phyloP scores from a whole-genome alignment of 2,329 filamentous ascomycete species.

The Lasiodiplodia sp. region DNA sequence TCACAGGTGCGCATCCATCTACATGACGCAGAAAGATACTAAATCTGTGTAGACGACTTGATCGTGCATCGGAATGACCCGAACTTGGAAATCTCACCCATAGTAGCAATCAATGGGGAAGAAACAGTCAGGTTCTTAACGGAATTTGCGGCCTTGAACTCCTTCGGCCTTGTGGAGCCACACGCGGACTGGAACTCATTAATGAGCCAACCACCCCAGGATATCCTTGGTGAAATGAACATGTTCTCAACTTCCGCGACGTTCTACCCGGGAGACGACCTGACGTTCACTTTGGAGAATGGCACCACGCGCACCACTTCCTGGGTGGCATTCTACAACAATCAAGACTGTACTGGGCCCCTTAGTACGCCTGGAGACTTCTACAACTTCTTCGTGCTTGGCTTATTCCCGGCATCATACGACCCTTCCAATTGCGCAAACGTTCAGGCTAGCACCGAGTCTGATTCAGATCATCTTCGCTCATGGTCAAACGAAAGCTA shows the following conservation, averaged over 20 bases:
- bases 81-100: slow-evolving; percentile 20
- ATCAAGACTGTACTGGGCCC: slow-evolving; percentile 36
- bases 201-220: slow-evolving; percentile 37
- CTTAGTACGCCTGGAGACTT: slow-evolving; percentile 52
- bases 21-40: slow-evolving; percentile 28
- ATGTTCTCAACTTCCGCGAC: slow-evolving; percentile 39
- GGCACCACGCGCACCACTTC: slow-evolving; percentile 33
- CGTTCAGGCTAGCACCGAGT: background rate
- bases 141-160: slow-evolving; percentile 39
- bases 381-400: slow-evolving; percentile 55
- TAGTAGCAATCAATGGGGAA: slow-evolving; percentile 39
- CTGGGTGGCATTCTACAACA: slow-evolving; percentile 38
- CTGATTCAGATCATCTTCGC: background rate
- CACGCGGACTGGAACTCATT: slow-evolving; percentile 53
- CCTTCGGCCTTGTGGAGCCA: slow-evolving; percentile 47
- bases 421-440: slow-evolving; percentile 1
- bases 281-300: slow-evolving; percentile 45
- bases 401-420: slow-evolving; percentile 36
- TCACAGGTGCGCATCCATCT: slow-evolving; percentile 35
- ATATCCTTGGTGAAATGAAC: slow-evolving; percentile 37
- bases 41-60: slow-evolving; percentile 27
- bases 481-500: slow-evolving; percentile 35
- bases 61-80: too few relatives aligned
- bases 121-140: slow-evolving; percentile 39
- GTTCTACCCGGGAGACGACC: slow-evolving; percentile 32